These are phyloP conservation scores for Leishmania tarentolae DNA, from an alignment of 208 protist species.

Conservation along the genomic window DNA sequence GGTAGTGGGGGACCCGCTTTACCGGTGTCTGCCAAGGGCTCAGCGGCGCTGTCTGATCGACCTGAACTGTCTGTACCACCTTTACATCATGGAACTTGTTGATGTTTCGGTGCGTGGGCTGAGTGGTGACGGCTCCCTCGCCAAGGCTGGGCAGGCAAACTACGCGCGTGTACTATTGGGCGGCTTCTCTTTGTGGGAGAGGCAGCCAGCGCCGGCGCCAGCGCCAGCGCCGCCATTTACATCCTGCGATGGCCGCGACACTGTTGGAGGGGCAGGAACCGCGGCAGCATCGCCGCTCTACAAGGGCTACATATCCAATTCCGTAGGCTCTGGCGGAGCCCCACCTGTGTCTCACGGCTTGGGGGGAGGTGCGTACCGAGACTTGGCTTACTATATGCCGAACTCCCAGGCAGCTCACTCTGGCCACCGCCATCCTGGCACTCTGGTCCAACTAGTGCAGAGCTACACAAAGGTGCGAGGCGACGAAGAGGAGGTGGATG, in stretches of 20 bases:
- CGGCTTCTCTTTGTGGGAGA: conserved; percentile 26
- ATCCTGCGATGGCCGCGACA: neutral
- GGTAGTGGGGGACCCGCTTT: conserved; percentile 56
- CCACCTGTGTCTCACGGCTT: neutral
- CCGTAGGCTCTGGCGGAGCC: neutral
- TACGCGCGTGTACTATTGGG: conserved; percentile 16
- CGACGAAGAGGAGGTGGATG: neutral
- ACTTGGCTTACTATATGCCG: conserved; percentile 26
- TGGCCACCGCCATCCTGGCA: conserved; percentile 1
- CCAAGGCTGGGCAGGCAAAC: conserved; percentile 10
- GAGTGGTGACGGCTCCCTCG: conserved; percentile 9
- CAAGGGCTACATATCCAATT: conserved; percentile 19
- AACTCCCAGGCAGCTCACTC: neutral
- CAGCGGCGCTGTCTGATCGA: conserved; percentile 26
- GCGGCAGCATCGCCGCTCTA: conserved; percentile 11
- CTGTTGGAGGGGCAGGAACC: neutral
- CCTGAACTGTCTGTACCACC: conserved; percentile 39
- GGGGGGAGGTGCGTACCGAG: neutral
- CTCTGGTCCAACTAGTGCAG: conserved; percentile 29
- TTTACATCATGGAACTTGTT: conserved; percentile 28
- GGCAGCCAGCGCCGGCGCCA: conserved; percentile 20
- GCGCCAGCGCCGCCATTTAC: neutral
- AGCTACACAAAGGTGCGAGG: conserved; percentile 20
- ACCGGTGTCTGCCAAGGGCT: conserved; percentile 46
- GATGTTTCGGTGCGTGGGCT: conserved; percentile 25